Conservation (phyloP, 83 land plant species). For the Thuja plicata region DNA sequence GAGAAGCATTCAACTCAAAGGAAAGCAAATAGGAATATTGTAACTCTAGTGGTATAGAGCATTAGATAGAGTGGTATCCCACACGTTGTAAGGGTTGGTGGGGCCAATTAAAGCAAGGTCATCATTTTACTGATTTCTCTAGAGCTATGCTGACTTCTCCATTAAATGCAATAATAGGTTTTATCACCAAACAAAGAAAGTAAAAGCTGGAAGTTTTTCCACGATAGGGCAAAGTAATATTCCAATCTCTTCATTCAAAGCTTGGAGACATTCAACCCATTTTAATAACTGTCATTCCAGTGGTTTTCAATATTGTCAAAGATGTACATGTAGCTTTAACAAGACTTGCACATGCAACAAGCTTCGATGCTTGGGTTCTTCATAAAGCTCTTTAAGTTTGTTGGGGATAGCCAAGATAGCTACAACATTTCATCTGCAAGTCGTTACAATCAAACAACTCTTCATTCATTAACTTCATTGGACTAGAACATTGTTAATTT, state of each 20-base stretch:
- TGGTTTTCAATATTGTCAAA: conserved; percentile 53
- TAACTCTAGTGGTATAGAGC: too few species aligned
- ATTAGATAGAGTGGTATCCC: too few species aligned
- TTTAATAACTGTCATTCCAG: conserved; percentile 53
- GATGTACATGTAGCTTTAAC: conserved; percentile 65
- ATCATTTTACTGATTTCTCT: conserved; percentile 67
- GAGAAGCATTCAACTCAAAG: too few species aligned
- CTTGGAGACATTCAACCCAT: conserved; percentile 55
- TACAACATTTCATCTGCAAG: neutral
- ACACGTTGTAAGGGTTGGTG: too few species aligned
- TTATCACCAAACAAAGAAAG: conserved; percentile 45
- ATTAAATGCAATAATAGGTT: conserved; percentile 58
- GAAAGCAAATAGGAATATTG: too few species aligned
- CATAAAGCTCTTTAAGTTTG: conserved; percentile 51
- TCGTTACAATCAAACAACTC: conserved; percentile 25
- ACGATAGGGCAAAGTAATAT: conserved; percentile 64
- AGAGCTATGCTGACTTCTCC: conserved; percentile 69
- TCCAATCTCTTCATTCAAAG: conserved; percentile 61
- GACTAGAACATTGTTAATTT: conserved; percentile 38
- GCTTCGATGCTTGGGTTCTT: conserved; percentile 86
- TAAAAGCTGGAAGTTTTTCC: conserved; percentile 39
- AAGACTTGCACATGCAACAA: conserved; percentile 77
- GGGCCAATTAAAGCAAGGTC: conserved; percentile 31
- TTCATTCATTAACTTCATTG: conserved; percentile 19
- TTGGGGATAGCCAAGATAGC: neutral